Conservation (phyloP, 176 grass and related monocot genomes). For the Oryza australiensis region DNA sequence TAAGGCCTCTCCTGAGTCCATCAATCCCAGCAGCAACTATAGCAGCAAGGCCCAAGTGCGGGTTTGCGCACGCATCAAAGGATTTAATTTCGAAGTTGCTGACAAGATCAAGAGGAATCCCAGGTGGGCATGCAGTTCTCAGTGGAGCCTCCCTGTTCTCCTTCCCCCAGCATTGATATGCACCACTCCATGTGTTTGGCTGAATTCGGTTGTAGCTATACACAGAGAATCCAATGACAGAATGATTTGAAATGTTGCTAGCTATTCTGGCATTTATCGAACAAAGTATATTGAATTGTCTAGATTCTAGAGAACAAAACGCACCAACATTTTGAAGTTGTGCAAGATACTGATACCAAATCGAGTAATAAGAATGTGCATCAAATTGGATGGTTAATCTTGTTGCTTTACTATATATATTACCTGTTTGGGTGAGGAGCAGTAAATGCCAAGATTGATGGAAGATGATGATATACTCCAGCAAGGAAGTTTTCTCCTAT, state of each 20-base stretch:
- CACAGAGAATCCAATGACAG: conserved; percentile 25
- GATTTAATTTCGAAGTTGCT: conserved; percentile 98
- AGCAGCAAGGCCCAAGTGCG: conserved; percentile 76
- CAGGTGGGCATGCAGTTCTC: conserved; percentile 95
- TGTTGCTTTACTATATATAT: conserved; percentile 12
- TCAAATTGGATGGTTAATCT: background rate
- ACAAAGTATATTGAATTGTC: background rate
- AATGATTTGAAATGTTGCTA: conserved; percentile 4
- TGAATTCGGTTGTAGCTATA: conserved; percentile 87
- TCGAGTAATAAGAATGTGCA: conserved; percentile 7
- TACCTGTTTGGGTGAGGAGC: conserved; percentile 97
- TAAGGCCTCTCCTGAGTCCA: conserved; percentile 74
- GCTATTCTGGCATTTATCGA: background rate
- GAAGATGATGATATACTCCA: conserved; percentile 89
- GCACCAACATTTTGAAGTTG: background rate
- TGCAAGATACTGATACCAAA: background rate
- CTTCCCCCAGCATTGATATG: conserved; percentile 95
- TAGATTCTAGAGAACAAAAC: background rate
- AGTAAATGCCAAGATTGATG: conserved; percentile 83
- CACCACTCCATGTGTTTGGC: conserved; percentile 95
- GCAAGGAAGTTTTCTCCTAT: conserved; percentile 76
- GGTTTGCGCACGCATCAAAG: conserved; percentile 93
- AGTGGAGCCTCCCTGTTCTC: conserved; percentile 97
- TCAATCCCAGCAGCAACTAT: conserved; percentile 83
- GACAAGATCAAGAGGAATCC: conserved; percentile 69